Conservation (phyloP, 148 eudicot species). For the Vaccinium corymbosum region DNA sequence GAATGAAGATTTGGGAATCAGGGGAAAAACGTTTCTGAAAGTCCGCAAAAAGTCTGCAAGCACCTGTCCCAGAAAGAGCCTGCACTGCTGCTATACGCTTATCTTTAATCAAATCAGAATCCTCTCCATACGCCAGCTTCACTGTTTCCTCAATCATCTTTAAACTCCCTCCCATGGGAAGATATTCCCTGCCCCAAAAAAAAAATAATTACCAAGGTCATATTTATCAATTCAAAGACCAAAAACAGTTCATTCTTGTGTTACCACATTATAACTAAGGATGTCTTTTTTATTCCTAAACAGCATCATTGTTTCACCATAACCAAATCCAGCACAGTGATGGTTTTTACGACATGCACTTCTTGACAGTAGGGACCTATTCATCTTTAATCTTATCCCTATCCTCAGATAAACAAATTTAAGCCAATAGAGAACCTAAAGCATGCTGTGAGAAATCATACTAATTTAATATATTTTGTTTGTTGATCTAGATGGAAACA, state of each 20-base stretch:
- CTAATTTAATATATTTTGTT: neutral
- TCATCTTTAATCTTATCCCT: neutral
- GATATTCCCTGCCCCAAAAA: conserved; percentile 69
- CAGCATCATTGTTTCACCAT: neutral
- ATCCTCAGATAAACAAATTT: neutral
- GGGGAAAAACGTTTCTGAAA: conserved; percentile 90
- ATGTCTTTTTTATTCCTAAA: neutral
- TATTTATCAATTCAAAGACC: neutral
- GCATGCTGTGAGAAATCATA: neutral
- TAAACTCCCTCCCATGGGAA: conserved; percentile 95
- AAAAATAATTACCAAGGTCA: neutral
- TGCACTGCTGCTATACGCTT: conserved; percentile 93
- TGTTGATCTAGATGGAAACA: neutral
- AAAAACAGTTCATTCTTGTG: neutral
- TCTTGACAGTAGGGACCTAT: neutral
- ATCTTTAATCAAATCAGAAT: conserved; percentile 79
- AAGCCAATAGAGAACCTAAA: neutral
- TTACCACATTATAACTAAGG: neutral
- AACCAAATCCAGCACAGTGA: neutral
- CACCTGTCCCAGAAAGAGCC: conserved; percentile 98
- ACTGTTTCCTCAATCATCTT: conserved; percentile 88
- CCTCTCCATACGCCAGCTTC: conserved; percentile 91
- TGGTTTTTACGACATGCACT: neutral
- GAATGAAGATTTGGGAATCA: conserved; percentile 87
- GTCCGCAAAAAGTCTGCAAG: conserved; percentile 96